Base-by-base conservation (phyloP, 2,329 filamentous ascomycete species). In the Apiospora aurea region DNA sequence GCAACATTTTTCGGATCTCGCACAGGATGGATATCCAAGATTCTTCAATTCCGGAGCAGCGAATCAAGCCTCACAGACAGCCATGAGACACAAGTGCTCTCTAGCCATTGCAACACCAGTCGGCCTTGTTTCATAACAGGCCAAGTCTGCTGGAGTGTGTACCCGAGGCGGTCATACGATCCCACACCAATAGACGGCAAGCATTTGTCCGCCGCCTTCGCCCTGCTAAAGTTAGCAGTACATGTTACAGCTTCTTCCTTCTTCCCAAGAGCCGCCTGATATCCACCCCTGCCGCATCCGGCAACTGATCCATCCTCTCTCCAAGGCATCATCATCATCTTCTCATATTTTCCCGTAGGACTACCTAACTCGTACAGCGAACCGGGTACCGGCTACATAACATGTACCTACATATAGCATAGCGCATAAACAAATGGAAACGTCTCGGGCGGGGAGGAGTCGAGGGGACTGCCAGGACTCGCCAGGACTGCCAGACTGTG, bases 121-220 rank as follows among this genome's bases (percentile, higher is more conserved):
- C 57, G 57, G 57, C 57, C 57, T 41, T 64, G 57, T 64, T 64
- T 64, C 57, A 64, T n/a, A 64, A 38, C 57, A n/a, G 57, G 57
- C 57, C 34, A 41, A n/a, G 11, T 11, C 2, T 21, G 34, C 57
- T 38, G 18, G 29, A 61, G 53, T 64, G 29, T 14, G 4, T 64
- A 18, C 29, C 53, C 53, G 34, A 64, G 16, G 18, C 18, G 29
- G 53, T 64, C 53, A 64, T 38, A 64, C 53, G 53, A 64, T 64
- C 16, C 16, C 26, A 57, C 51, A 61, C 53, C 21, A 61, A 16
- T 29, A 57, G 24, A 53, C n/a, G 43, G 14, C 51, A 10, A 57
- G 51, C 51, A 57, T 51, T 24, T 11, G n/a, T 26, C n/a, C 11
- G 51, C 21, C 29, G 51, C 51, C 26, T 18, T 61, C 53, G 53